phyloP scores from a whole-genome alignment of 768 basidiomycete species.

The Cubamyces sp. region DNA sequence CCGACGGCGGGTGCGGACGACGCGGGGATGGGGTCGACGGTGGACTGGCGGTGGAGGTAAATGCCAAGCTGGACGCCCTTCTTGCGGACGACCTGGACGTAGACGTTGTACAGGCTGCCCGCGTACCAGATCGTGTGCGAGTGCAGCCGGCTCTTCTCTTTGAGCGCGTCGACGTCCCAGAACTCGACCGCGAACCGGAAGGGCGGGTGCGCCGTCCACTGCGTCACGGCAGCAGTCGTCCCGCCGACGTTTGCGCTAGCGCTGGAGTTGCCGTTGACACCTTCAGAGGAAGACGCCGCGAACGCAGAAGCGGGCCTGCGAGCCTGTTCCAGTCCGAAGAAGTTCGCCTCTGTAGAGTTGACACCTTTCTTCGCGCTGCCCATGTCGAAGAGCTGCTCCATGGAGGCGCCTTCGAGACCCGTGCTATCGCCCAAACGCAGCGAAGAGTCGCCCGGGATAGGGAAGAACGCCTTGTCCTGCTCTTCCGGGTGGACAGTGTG shows the following conservation, averaged over 20 bases:
- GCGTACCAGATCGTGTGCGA: constrained; percentile 90
- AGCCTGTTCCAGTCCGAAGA: constrained; percentile 63
- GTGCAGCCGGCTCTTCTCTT: constrained; percentile 83
- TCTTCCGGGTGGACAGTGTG: constrained; percentile 24
- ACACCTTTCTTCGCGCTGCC: constrained; percentile 20
- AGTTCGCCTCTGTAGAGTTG: constrained; percentile 51
- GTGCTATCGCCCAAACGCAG: constrained; percentile 74
- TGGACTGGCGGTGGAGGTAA: constrained; percentile 86
- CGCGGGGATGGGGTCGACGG: constrained; percentile 75
- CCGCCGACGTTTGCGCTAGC: constrained; percentile 36
- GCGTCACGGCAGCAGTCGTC: constrained; percentile 51
- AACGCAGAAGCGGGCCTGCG: constrained; percentile 42
- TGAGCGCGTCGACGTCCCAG: constrained; percentile 80
- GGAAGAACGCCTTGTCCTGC: constrained; percentile 48
- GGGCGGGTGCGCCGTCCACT: constrained; percentile 77
- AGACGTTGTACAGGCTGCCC: constrained; percentile 86
- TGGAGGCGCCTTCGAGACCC: constrained; percentile 54
- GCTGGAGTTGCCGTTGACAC: constrained; percentile 32
- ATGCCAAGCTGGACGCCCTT: constrained; percentile 83
- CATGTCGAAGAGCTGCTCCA: constrained; percentile 70
- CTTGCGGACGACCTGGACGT: constrained; percentile 86
- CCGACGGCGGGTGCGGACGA: constrained; percentile 54
- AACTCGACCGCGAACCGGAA: constrained; percentile 89
- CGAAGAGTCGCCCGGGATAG: constrained; percentile 71
- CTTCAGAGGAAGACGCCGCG: background rate